A percentile compares a stretch with the other conserved stretches of the same genome.
Evolutionary conservation across 2,329 filamentous ascomycete genomes (phyloP).

Genomic region (Sporothrix curviconia): DNA sequence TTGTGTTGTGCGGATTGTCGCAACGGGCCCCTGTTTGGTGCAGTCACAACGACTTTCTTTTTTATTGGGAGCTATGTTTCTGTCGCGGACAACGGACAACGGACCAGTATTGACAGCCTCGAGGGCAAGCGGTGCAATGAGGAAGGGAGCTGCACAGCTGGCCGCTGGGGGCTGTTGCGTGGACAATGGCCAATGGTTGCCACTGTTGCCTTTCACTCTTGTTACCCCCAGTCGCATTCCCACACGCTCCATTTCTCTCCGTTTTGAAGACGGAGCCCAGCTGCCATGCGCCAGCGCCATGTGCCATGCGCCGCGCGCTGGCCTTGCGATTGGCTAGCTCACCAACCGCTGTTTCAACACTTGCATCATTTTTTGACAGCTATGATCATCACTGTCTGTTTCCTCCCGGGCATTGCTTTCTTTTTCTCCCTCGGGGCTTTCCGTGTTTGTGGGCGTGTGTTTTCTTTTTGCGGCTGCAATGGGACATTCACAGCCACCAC

Average conservation of each 20-base stretch:
- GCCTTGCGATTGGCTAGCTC: not conserved
- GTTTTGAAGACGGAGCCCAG: not conserved
- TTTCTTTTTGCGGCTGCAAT: not conserved
- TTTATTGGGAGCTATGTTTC: not conserved
- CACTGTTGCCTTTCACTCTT: too few species aligned
- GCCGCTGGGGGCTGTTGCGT: too few species aligned
- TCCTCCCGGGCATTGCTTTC: not conserved
- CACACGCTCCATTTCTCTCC: not conserved
- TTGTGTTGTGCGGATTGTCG: not conserved
- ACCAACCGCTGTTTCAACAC: not conserved
- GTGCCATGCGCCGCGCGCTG: not conserved
- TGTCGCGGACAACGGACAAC: too few species aligned
- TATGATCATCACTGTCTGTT: too few species aligned
- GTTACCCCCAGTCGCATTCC: too few species aligned
- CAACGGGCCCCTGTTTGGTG: not conserved
- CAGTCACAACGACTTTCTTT: not conserved
- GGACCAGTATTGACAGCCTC: too few species aligned
- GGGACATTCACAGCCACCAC: constrained; percentile 1
- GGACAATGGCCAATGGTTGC: too few species aligned
- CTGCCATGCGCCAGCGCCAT: too few species aligned
- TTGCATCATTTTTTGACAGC: too few species aligned
- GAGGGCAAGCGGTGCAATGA: too few species aligned
- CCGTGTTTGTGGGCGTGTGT: not conserved
- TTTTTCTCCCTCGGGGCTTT: not conserved
- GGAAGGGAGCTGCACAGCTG: too few species aligned